Conservation (phyloP, 805 yeast genomes). For the Nakazawaea peltata region DNA sequence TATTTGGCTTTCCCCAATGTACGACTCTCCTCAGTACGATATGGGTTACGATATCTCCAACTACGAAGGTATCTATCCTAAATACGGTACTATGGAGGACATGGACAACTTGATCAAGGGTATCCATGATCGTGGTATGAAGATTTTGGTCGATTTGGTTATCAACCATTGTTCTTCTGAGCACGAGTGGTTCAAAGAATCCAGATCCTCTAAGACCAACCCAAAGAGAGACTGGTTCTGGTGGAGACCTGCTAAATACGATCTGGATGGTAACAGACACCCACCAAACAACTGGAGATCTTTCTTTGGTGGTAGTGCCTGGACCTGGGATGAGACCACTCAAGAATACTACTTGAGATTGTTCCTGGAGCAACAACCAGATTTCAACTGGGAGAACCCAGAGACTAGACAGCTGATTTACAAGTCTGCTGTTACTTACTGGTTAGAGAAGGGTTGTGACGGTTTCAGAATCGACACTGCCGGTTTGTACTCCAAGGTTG, state of each 20-base stretch:
- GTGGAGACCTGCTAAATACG: conserved; percentile 45
- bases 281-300: conserved; percentile 55
- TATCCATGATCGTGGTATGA: conserved; percentile 41
- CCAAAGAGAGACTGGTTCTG: conserved; percentile 57
- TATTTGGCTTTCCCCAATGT: conserved; percentile 52
- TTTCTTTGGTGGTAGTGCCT: conserved; percentile 45
- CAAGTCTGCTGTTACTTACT: conserved; percentile 38
- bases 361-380: conserved; percentile 50
- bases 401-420: conserved; percentile 31
- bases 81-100: conserved; percentile 47
- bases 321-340: conserved; percentile 47
- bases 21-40: conserved; percentile 51
- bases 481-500: conserved; percentile 42
- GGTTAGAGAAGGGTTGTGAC: conserved; percentile 50
- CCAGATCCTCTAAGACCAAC: conserved; percentile 38
- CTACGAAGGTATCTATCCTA: conserved; percentile 42
- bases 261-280: conserved; percentile 37
- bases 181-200: conserved; percentile 53
- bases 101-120: conserved; percentile 40
- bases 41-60: conserved; percentile 57
- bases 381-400: conserved; percentile 53
- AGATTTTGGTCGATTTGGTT: conserved; percentile 45
- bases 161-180: conserved; percentile 50
- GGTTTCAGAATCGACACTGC: conserved; percentile 56
- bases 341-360: conserved; percentile 47